Evolutionary conservation across 2,329 filamentous ascomycete species (phyloP).

Genomic region (Exophiala xenobiotica): DNA sequence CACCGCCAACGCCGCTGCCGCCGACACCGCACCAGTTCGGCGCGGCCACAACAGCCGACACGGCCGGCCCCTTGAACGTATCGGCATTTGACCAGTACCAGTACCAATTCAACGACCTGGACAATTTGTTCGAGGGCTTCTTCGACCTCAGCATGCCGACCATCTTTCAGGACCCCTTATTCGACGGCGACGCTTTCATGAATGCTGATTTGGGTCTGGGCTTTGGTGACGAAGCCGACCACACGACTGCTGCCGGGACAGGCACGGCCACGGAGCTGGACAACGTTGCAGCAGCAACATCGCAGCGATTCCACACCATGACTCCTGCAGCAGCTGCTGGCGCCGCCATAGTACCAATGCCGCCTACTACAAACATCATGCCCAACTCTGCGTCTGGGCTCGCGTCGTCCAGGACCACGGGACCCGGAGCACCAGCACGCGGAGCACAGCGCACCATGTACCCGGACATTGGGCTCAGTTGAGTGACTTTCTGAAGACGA

Average conservation of each 20-base stretch:
- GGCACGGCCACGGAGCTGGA: not conserved
- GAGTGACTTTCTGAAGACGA: too few species aligned
- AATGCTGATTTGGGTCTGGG: conserved; percentile 17
- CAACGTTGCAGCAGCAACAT: too few species aligned
- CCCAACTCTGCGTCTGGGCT: too few species aligned
- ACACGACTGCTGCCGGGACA: not conserved
- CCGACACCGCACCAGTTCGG: not conserved
- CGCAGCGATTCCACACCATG: too few species aligned
- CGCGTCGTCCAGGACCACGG: too few species aligned
- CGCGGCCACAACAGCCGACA: not conserved
- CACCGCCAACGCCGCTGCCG: not conserved
- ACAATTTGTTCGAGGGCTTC: conserved; percentile 32
- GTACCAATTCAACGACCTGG: conserved; percentile 28
- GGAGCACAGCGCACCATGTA: too few species aligned
- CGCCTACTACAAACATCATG: too few species aligned
- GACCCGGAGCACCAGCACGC: too few species aligned
- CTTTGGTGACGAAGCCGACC: not conserved
- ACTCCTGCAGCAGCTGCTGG: too few species aligned
- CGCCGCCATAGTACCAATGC: too few species aligned
- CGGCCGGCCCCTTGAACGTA: not conserved
- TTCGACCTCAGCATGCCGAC: conserved; percentile 31
- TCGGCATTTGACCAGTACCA: conserved; percentile 17
- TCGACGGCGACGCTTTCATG: conserved; percentile 27
- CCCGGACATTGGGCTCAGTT: too few species aligned
- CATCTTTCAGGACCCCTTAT: conserved; percentile 30